Percentiles rank a stretch among this genome's conserved stretches.
phyloP scores from a whole-genome alignment of 176 grass and related monocot species.

The Phoenix roebelenii region DNA sequence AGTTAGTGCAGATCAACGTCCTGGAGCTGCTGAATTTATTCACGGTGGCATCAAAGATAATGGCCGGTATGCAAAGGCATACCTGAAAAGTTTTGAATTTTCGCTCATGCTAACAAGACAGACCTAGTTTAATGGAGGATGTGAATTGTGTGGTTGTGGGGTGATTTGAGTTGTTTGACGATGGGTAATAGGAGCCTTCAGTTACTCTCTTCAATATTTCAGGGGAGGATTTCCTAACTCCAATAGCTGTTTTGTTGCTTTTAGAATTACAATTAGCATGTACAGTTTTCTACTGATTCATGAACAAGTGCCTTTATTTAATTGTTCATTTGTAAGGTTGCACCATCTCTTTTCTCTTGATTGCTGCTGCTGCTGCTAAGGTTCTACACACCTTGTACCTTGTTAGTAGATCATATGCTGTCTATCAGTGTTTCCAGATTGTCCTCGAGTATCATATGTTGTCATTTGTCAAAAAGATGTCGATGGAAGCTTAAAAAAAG shows the following conservation, averaged over 20 bases:
- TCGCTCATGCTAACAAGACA: neutral
- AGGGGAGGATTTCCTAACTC: neutral
- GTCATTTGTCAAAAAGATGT: no score
- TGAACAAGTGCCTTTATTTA: neutral
- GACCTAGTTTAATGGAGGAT: neutral
- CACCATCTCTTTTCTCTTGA: no score
- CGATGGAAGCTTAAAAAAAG: no score
- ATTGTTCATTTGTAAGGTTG: no score
- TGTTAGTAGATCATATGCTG: no score
- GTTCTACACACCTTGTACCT: no score
- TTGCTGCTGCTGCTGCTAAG: no score
- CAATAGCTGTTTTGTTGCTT: neutral
- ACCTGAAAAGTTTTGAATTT: neutral
- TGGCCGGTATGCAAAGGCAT: neutral
- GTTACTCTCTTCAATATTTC: neutral
- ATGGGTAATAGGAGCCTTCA: neutral
- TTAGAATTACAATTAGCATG: neutral
- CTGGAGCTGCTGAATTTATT: no score
- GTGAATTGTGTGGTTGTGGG: neutral
- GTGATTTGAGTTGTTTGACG: neutral
- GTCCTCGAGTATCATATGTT: no score
- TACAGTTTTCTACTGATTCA: slow-evolving; percentile 3
- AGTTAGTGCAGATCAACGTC: no score
- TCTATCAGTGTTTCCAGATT: no score
- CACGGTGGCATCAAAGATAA: neutral